phyloP scores from a whole-genome alignment of 345 rosid genomes.

The Conringia planisiliqua region DNA sequence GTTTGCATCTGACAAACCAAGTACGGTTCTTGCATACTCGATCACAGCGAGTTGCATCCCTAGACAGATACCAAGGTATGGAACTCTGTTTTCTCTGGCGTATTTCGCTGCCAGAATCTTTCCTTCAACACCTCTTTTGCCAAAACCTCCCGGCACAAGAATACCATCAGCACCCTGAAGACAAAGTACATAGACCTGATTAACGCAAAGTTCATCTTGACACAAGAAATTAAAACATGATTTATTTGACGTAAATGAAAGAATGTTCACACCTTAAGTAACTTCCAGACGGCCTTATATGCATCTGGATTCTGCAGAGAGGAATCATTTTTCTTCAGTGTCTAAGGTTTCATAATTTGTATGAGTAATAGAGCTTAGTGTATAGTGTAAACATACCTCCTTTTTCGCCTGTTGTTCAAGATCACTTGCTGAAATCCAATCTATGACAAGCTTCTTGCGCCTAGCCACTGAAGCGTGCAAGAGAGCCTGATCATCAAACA shows the following conservation, averaged over 20 bases:
- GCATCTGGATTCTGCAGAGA: conserved; percentile 70
- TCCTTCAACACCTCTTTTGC: conserved; percentile 91
- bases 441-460: conserved; percentile 68
- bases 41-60: conserved; percentile 98
- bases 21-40: conserved; percentile 74
- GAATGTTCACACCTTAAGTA: conserved; percentile 58
- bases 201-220: neutral
- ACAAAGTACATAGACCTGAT: neutral
- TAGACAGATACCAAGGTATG: conserved; percentile 91
- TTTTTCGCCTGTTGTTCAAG: conserved; percentile 56
- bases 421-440: conserved; percentile 90
- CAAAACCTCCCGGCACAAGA: conserved; percentile 99
- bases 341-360: conserved; percentile 8
- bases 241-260: neutral
- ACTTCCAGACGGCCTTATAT: conserved; percentile 69
- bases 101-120: conserved; percentile 85
- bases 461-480: conserved; percentile 86
- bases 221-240: neutral
- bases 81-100: conserved; percentile 84
- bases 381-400: conserved; percentile 47
- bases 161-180: conserved; percentile 87
- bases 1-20: conserved; percentile 78
- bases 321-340: conserved; percentile 14
- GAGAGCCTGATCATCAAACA: conserved; percentile 66
- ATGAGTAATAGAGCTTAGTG: neutral